Percentiles rank a stretch among this genome's conserved stretches.
phyloP scores from a whole-genome alignment of 192 early-diverging fungal genomes.

The Gaertneriomyces semiglobifer region DNA sequence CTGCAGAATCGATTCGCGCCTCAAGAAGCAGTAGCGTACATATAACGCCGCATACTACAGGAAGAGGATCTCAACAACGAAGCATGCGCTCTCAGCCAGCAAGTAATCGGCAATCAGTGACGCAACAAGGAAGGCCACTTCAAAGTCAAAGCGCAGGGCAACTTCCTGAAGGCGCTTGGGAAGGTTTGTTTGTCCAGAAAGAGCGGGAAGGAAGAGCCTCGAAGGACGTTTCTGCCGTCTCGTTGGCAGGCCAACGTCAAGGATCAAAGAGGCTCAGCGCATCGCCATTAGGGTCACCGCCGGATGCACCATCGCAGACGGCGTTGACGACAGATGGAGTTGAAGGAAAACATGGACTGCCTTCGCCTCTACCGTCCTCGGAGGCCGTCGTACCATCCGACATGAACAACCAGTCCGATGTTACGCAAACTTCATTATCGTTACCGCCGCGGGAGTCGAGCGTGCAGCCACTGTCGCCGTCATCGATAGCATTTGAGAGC shows the following conservation, averaged over 20 bases:
- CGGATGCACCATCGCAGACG: background rate
- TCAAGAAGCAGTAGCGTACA: background rate
- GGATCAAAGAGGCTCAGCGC: no score
- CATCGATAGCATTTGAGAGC: slow-evolving; percentile 11
- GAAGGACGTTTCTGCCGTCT: background rate
- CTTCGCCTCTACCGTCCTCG: no score
- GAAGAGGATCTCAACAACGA: slow-evolving; percentile 1
- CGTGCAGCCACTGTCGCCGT: background rate
- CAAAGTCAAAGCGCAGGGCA: no score
- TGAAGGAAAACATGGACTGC: no score
- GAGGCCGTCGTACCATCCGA: no score
- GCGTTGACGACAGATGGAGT: no score
- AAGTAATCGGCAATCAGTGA: background rate
- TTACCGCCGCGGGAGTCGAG: background rate
- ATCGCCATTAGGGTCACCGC: background rate
- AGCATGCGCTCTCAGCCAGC: slow-evolving; percentile 7
- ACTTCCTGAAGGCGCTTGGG: no score
- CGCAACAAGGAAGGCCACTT: no score
- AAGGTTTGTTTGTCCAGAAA: slow-evolving; percentile 4
- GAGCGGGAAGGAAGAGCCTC: slow-evolving; percentile 1
- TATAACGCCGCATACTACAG: background rate
- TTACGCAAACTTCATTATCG: no score
- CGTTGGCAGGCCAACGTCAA: background rate
- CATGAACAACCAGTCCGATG: no score
- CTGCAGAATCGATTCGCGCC: slow-evolving; percentile 12